Percentiles rank a stretch among this genome's conserved stretches.
These are phyloP conservation scores for Ottelia alismoides DNA, from an alignment of 106 monocot genomes.

Conservation along the genomic window DNA sequence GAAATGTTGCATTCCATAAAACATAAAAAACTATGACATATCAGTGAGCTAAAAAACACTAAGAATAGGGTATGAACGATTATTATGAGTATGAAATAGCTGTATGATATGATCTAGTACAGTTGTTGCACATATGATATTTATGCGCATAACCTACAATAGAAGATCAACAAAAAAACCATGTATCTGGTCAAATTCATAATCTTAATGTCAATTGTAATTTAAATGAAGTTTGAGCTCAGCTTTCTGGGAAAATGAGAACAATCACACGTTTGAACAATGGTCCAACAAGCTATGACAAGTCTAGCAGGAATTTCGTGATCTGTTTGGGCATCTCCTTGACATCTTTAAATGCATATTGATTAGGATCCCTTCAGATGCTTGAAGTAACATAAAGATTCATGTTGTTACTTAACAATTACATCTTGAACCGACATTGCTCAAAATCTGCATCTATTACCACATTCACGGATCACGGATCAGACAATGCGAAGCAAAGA, in stretches of 20 bases:
- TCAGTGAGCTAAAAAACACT: slow-evolving; percentile 55
- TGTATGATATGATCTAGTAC: no score
- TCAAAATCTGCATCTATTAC: neutral
- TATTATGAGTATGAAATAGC: slow-evolving; percentile 55
- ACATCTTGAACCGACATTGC: neutral
- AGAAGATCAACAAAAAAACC: neutral
- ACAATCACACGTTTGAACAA: slow-evolving; percentile 40
- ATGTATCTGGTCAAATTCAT: neutral
- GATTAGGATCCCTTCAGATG: slow-evolving; percentile 17
- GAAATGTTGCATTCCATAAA: no score
- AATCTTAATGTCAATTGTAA: neutral
- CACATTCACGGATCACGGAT: slow-evolving; percentile 18
- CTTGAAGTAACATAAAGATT: slow-evolving; percentile 22
- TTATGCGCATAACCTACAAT: slow-evolving; percentile 49
- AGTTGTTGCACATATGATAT: slow-evolving; percentile 71
- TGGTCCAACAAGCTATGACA: slow-evolving; percentile 36
- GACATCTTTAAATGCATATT: slow-evolving; percentile 33
- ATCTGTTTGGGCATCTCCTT: slow-evolving; percentile 66
- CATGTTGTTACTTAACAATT: neutral
- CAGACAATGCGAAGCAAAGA: slow-evolving; percentile 3
- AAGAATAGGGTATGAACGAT: slow-evolving; percentile 45
- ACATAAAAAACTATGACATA: slow-evolving; percentile 31
- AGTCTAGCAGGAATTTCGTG: slow-evolving; percentile 14
- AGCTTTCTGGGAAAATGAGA: slow-evolving; percentile 58
- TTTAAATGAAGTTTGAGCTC: neutral